Evolutionary conservation across 805 yeast genomes (phyloP), one percentile per base, ranked within the genome.

Genomic region (Saccharomycopsis fodiens): DNA sequence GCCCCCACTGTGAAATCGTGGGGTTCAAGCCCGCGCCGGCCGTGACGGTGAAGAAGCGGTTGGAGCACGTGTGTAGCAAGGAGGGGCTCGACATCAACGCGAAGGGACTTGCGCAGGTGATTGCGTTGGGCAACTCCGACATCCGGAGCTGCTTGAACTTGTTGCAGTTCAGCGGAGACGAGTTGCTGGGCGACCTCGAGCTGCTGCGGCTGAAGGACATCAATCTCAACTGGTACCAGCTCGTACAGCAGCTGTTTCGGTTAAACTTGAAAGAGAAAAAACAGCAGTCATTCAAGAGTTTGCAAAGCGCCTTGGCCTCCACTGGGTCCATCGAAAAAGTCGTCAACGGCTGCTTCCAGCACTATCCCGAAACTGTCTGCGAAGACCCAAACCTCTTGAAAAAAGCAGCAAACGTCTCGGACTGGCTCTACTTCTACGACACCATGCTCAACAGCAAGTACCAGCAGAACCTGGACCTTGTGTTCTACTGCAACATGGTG

Each of bases 111-210:
- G 73, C 78, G 13, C 85, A 82, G 36, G 65, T 91, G 7, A 79
- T 85, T 4, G 80, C 76, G 41, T 59, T 78, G 1, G 76, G 88
- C 31, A 87, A 85, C 52, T 85, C 85, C 35, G 98, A 91, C 63
- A 70, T 93, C 16, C 68, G 98, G 54, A 85, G 87, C 22, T 83
- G 96, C 61, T 68, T 91, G 34, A 91, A 91, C 57, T 75, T 80
- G 55, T 59, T 91, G 32, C 97, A 91, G 54, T 89, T 91, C 57
- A 70, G 67, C 36, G 63, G 66, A 17, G 54, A 57, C 20, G 55
- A 54, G n/a, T 22, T 35, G 40, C 56, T 57, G 7, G 46, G 12
- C 40, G 40, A 31, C 39, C 7, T 34, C 15, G 31, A 42, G 22
- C 61, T 57, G 19, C 46, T 58, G 3, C 61, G 66, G 35, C 54